Conservation (phyloP, 768 basidiomycete species). For the Russula ochroleuca region DNA sequence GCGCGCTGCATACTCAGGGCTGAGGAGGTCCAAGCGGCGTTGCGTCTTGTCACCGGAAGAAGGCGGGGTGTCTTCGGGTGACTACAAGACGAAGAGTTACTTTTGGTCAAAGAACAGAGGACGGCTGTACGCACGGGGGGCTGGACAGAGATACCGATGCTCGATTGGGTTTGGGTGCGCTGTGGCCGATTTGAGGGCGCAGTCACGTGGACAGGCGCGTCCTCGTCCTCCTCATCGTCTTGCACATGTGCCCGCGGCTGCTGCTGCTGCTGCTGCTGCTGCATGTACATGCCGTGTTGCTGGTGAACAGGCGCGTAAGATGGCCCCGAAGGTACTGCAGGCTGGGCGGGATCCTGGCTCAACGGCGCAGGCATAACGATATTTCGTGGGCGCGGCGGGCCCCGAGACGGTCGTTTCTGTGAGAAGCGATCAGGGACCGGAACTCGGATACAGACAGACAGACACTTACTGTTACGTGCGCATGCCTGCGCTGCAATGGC, state of each 20-base stretch:
- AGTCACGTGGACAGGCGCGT: constrained; percentile 6
- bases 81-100: constrained; percentile 18
- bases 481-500: constrained; percentile 4
- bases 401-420: constrained; percentile 8
- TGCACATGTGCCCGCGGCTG: background rate
- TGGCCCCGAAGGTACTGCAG: background rate
- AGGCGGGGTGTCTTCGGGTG: constrained; percentile 27
- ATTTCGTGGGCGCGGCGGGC: constrained; percentile 17
- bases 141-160: constrained; percentile 26
- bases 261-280: background rate
- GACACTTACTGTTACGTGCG: constrained; percentile 2
- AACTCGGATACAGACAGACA: too few relatives aligned
- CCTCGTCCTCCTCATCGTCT: constrained; percentile 9
- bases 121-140: constrained; percentile 17
- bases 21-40: constrained; percentile 31
- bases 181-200: constrained; percentile 16
- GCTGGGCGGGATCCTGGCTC: constrained; percentile 16
- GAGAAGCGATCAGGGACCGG: background rate
- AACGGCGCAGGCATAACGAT: constrained; percentile 23
- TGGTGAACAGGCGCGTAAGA: background rate
- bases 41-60: constrained; percentile 22
- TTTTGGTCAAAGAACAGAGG: background rate
- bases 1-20: constrained; percentile 31
- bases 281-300: background rate
- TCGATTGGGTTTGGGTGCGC: constrained; percentile 26